These are phyloP conservation scores for Leccinum obscurum DNA, from an alignment of 768 basidiomycete genomes.

Conservation along the genomic window DNA sequence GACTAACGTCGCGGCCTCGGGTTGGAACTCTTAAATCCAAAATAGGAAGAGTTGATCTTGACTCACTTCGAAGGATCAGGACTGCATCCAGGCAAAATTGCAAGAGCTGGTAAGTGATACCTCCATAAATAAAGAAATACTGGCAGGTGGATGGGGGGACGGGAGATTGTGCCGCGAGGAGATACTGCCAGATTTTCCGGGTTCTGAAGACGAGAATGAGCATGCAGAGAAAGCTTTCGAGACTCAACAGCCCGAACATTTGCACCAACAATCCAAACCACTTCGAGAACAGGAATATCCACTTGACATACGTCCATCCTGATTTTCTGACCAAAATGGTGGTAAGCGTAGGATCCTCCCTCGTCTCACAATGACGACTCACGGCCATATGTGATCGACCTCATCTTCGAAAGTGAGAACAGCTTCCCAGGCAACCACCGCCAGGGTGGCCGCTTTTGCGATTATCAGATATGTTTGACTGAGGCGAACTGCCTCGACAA, in stretches of 20 bases:
- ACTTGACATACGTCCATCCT: constrained; percentile 13
- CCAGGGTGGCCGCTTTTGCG: constrained; percentile 11
- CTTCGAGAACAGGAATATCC: constrained; percentile 23
- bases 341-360: background rate
- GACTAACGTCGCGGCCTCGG: background rate
- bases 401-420: constrained; percentile 20
- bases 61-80: constrained; percentile 23
- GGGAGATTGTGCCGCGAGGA: background rate
- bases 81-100: constrained; percentile 17
- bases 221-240: background rate
- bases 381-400: constrained; percentile 23
- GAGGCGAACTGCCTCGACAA: background rate
- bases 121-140: background rate
- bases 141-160: constrained; percentile 7
- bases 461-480: background rate
- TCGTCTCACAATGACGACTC: constrained; percentile 8
- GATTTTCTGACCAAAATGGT: constrained; percentile 7
- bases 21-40: background rate
- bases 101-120: constrained; percentile 10
- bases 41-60: background rate
- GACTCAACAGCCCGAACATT: constrained; percentile 6
- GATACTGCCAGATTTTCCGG: background rate
- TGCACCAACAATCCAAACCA: constrained; percentile 25
- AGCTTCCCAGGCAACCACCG: constrained; percentile 16
- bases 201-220: constrained; percentile 9